phyloP scores from a whole-genome alignment of 2,329 filamentous ascomycete genomes.

The Colletotrichum tanaceti region DNA sequence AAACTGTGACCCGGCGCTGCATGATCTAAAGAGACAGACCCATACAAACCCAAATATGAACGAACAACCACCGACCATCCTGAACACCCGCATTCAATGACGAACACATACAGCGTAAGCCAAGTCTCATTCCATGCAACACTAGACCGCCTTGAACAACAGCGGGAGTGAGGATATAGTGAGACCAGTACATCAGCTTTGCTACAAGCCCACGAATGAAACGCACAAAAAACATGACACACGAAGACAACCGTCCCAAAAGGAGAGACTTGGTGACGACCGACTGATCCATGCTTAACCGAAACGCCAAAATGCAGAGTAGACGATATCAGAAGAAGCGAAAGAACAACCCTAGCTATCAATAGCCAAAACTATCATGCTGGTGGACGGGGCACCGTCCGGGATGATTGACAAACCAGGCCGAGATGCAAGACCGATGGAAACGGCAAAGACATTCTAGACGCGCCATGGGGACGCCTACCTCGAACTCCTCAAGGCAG shows the following conservation, averaged over 20 bases:
- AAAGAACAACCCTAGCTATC: constrained; percentile 34
- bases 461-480: constrained; percentile 71
- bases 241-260: not conserved
- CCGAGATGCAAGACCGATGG: constrained; percentile 69
- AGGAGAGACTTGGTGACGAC: constrained; percentile 32
- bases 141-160: constrained; percentile 3
- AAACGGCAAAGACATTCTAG: constrained; percentile 76
- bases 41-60: not conserved
- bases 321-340: constrained; percentile 1
- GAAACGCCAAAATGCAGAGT: constrained; percentile 32
- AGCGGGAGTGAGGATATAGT: not conserved
- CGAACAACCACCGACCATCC: not conserved
- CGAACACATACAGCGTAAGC: constrained; percentile 21
- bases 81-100: constrained; percentile 24
- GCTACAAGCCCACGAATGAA: not conserved
- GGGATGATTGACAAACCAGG: constrained; percentile 72
- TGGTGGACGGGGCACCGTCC: constrained; percentile 75
- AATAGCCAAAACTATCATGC: constrained; percentile 70
- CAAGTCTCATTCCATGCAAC: not conserved
- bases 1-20: not conserved
- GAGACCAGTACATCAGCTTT: constrained; percentile 3
- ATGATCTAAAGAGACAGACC: not conserved
- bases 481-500: constrained; percentile 74
- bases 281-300: constrained; percentile 16
- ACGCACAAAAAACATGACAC: not conserved